Evolutionary conservation across 2,329 filamentous ascomycete species (phyloP), one percentile per base, ranked within the genome.

Genomic region (Emergomyces orientalis): DNA sequence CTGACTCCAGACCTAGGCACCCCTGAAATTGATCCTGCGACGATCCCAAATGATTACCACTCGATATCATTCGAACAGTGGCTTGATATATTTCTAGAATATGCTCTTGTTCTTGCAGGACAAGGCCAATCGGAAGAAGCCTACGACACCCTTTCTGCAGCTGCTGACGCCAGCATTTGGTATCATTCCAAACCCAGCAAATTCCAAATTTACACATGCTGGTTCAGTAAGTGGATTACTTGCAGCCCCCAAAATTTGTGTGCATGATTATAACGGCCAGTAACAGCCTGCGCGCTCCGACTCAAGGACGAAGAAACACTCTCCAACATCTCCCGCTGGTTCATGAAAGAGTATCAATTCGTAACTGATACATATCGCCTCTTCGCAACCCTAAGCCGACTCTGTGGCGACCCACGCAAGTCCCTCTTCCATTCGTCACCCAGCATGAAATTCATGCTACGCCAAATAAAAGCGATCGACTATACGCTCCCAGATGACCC

Each of bases 401-500:
- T 96, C 8, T 90, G 86, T 70, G 86, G 90, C 60, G 87, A 89
- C 17, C 85, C 88, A 25, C 72, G 71, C 32, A 73, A 72, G 62
- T 76, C 76, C 2, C 68, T 88, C 80, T 96, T 93, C 74, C 88
- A 88, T 60, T 88, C 88, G 2, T 89, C 90, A 0, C 87, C 90
- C 0, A 87, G 88, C 25, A 91, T 96, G 74, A 97, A 97, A 73
- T 96, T 90, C 71, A 86, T 97, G 70, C 81, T 97, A 63, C 87
- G 94, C 4, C 91, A 96, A 75, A 90, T 99, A 76, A 95, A 96
- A 74, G 86, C 86, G 3, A 89, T 96, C 79, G 94, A 99, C 74
- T 88, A 84, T 66, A 80, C 89, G 2, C 79, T 88, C 54, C 79
- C 76, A 2, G 78, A 80, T 2, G 79, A 82, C 17, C 77, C 81